A percentile compares a stretch with the other conserved stretches of the same genome.
Evolutionary conservation across 164 flowering plant genomes (phyloP).

Genomic region (Cinnamomum micranthum): DNA sequence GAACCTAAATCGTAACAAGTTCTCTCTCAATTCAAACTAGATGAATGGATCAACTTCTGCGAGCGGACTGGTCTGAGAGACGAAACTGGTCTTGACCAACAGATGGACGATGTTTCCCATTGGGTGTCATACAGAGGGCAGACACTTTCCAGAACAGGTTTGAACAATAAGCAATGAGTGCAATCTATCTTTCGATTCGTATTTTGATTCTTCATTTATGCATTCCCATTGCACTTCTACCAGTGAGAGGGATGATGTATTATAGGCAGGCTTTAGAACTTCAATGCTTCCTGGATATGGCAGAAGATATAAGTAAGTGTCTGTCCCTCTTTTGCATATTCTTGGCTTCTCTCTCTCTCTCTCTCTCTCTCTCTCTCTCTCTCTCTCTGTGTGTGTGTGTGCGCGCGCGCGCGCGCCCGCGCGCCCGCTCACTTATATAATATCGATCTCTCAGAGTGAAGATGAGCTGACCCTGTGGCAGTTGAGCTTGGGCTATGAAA

Average conservation of each 20-base stretch:
- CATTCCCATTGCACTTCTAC: conserved; percentile 3
- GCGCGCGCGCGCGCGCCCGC: too few species aligned
- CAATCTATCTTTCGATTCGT: conserved; percentile 3
- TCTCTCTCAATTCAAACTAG: conserved; percentile 28
- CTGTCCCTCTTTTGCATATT: too few species aligned
- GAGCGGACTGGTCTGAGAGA: conserved; percentile 46
- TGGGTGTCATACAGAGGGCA: conserved; percentile 99
- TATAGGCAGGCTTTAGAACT: conserved; percentile 82
- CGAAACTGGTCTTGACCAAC: conserved; percentile 15
- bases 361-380: too few species aligned
- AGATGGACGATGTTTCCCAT: conserved; percentile 24
- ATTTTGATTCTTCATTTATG: conserved; percentile 4
- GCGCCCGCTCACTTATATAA: too few species aligned
- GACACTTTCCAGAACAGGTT: conserved; percentile 92
- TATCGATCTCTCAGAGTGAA: too few species aligned
- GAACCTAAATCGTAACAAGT: conserved; percentile 4
- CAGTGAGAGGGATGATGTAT: conserved; percentile 99
- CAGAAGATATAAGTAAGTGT: conserved; percentile 57
- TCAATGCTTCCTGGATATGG: conserved; percentile 77
- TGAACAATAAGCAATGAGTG: background rate
- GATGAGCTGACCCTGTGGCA: too few species aligned
- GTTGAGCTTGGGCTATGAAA: too few species aligned
- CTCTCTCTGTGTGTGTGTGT: too few species aligned
- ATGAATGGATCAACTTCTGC: conserved; percentile 77
- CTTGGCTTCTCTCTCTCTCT: too few species aligned